Evolutionary conservation across 768 basidiomycete species (phyloP).

Genomic region (Tulasnella calospora): DNA sequence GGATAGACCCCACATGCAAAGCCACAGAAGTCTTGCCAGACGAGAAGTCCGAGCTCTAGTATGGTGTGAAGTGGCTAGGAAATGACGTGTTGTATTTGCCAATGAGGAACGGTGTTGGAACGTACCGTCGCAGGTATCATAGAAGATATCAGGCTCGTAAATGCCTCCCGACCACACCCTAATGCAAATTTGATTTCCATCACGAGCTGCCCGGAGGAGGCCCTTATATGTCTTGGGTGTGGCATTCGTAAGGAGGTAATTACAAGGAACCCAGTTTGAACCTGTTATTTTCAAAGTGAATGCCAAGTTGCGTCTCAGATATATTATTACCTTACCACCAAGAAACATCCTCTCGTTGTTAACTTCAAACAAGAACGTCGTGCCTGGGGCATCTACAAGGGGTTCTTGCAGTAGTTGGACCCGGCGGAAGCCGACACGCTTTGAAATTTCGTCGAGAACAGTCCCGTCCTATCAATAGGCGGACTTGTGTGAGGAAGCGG

Average conservation of each 20-base stretch:
- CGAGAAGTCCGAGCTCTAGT: conserved; percentile 43
- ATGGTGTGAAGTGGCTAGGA: conserved; percentile 42
- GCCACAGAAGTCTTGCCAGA: conserved; percentile 47
- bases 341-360: conserved; percentile 47
- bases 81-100: not conserved
- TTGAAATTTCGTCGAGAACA: conserved; percentile 28
- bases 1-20: conserved; percentile 46
- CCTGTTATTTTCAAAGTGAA: conserved; percentile 30
- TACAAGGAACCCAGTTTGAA: conserved; percentile 42
- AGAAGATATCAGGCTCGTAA: conserved; percentile 43
- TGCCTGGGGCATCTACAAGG: conserved; percentile 40
- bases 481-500: conserved; percentile 31
- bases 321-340: conserved; percentile 35
- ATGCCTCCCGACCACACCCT: conserved; percentile 46
- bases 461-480: not conserved
- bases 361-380: conserved; percentile 48
- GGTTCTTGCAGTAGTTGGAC: conserved; percentile 45
- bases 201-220: conserved; percentile 41
- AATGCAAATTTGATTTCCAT: conserved; percentile 47
- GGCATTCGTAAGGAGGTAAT: conserved; percentile 41
- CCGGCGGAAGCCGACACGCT: conserved; percentile 44
- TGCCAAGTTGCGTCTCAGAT: not conserved
- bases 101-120: not conserved
- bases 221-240: conserved; percentile 36
- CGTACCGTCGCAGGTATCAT: conserved; percentile 36